Evolutionary conservation across 371 early-diverging fungal genomes (phyloP), one percentile per base, ranked within the genome.

Genomic region (Mucor racemosus): DNA sequence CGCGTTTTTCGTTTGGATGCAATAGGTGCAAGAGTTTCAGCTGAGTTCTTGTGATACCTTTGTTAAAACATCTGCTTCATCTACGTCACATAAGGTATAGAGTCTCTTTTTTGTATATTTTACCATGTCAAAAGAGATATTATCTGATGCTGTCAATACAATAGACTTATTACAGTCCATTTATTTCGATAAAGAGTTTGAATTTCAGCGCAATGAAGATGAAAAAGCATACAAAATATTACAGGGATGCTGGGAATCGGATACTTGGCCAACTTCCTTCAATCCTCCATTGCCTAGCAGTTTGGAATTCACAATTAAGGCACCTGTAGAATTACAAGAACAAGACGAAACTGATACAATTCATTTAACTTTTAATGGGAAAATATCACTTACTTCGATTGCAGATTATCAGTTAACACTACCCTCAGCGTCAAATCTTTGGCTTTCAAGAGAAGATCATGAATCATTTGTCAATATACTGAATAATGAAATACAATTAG

Each of bases 371-470:
- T 63, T 73, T 40, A 42, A 66, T 13, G 59, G 68, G 9, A 39
- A 55, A 5, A n/a, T 73, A 4, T 64, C 64, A 9, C 34, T 69
- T 3, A n/a, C 19, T 1, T 15, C 14, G 6, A 35, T 55, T n/a
- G 33, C 11, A 1, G 64, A 66, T 9, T 61, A 68, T 55, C 41
- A 65, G 13, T 31, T 79, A 4, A 34, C 58, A 11, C 56, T 76
- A 56, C 66, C 79, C 3, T 75, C 72, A 1, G 60, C 67, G 4
- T 42, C 46, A 8, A 79, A 75, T 42, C 31, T 50, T 11, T 79
- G 79, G 79, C 44, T 79, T 4, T 64, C 75, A 4, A 72, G 79
- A 33, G 71, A 76, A 21, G 68, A 69, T 13, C 75, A 76, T 48
- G 56, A 76, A 42, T 5, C 39, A 9, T 65, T 77, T 9, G 67